These are phyloP conservation scores for Macadamia tetraphylla DNA, from an alignment of 164 flowering plant genomes.

Conservation along the genomic window DNA sequence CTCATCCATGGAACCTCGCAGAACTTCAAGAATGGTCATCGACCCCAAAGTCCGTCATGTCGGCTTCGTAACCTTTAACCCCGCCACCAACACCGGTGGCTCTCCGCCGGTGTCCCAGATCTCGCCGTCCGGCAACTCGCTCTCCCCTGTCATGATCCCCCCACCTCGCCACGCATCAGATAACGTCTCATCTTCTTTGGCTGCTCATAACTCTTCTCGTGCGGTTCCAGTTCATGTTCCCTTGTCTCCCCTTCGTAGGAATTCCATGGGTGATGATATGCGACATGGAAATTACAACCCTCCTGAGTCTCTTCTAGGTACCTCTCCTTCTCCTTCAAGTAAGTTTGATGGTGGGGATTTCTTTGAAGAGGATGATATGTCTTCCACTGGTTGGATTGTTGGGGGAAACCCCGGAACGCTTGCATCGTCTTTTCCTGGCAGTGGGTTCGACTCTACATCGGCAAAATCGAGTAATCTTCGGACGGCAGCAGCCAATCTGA, in stretches of 20 bases:
- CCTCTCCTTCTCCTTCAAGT: constrained; percentile 26
- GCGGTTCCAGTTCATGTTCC: constrained; percentile 19
- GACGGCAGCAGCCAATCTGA: neutral
- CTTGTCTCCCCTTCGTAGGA: constrained; percentile 19
- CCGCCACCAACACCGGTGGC: no score
- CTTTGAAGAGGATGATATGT: constrained; percentile 18
- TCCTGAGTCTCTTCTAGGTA: constrained; percentile 25
- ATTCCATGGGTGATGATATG: constrained; percentile 8
- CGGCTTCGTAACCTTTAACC: constrained; percentile 57
- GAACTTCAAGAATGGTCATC: constrained; percentile 40
- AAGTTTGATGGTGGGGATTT: constrained; percentile 20
- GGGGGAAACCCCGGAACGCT: constrained; percentile 26
- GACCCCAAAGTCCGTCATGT: constrained; percentile 81
- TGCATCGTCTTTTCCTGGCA: constrained; percentile 31
- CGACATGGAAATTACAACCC: constrained; percentile 45
- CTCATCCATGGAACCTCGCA: constrained; percentile 50
- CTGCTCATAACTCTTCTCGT: neutral
- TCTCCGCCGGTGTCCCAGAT: constrained; percentile 21
- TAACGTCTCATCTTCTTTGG: constrained; percentile 5
- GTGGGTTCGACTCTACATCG: constrained; percentile 30
- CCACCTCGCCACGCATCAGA: constrained; percentile 43
- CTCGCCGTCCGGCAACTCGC: constrained; percentile 33
- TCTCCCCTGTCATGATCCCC: constrained; percentile 52
- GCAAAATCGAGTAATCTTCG: constrained; percentile 12
- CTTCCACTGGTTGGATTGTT: constrained; percentile 13